A percentile compares a stretch with the other conserved stretches of the same genome.
Conservation (phyloP, 768 basidiomycete genomes). For the Crucibulum laeve region DNA sequence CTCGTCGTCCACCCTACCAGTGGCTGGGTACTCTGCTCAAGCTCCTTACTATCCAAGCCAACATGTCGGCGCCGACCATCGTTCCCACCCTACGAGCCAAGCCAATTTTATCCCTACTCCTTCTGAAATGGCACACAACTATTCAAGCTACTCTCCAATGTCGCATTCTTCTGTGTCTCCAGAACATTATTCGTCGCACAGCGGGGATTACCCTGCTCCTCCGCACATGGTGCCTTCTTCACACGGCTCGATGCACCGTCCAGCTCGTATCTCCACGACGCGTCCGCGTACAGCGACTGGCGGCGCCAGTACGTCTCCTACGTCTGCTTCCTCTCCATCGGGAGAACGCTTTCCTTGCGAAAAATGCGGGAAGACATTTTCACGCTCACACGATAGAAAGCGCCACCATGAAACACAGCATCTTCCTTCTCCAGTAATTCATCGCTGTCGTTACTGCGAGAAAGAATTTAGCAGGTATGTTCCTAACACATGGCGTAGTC, state of each 20-base stretch:
- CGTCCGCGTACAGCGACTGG: constrained; percentile 35
- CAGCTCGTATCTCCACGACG: constrained; percentile 33
- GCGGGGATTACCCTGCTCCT: constrained; percentile 21
- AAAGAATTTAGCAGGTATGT: constrained; percentile 73
- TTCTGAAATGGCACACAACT: constrained; percentile 32
- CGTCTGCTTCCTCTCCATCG: constrained; percentile 32
- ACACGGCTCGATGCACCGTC: constrained; percentile 23
- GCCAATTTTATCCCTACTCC: constrained; percentile 44
- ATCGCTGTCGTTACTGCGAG: constrained; percentile 68
- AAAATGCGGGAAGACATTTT: constrained; percentile 75
- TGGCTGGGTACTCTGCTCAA: constrained; percentile 12
- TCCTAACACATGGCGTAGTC: constrained; percentile 8
- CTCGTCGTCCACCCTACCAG: constrained; percentile 16
- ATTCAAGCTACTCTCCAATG: constrained; percentile 22
- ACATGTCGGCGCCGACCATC: constrained; percentile 10
- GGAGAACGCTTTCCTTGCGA: constrained; percentile 71
- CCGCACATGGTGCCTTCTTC: constrained; percentile 25
- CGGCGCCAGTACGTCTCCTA: constrained; percentile 25
- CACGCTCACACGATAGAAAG: constrained; percentile 77
- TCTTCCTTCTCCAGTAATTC: constrained; percentile 55
- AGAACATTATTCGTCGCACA: constrained; percentile 14
- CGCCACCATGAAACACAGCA: constrained; percentile 80
- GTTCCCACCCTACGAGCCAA: constrained; percentile 12
- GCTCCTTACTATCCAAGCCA: constrained; percentile 16
- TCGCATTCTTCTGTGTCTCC: constrained; percentile 17